Evolutionary conservation across 495 filamentous ascomycete genomes (phyloP), one percentile per base, ranked within the genome.

Genomic region (Penicillium soppii): DNA sequence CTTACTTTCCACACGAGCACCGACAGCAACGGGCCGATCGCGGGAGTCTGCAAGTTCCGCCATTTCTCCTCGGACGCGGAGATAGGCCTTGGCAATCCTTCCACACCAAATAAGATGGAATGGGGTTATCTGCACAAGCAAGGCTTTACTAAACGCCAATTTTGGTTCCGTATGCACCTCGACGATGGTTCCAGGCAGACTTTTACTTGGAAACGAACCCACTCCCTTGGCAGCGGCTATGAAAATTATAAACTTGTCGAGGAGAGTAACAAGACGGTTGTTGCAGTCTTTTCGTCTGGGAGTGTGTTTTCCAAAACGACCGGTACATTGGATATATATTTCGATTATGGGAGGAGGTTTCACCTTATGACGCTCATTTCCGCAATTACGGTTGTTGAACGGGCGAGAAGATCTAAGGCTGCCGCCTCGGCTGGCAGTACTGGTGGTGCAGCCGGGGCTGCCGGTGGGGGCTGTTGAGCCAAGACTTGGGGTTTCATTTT

Each of bases 201-300:
- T 5, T 72, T 70, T 30, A 43, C 65, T 13, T 74, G 71, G 71
- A 68, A 69, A 43, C 32, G 52, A 23, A 75, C 68, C 7, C 61
- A 61, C 22, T 43, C 50, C n/a, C 57, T 67, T 12, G 65, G 60
- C 4, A 43, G 47, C 6, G 58, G 53, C 16, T 26, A 20, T 7
- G 57, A 54, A 20, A 65, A 62, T 19, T 55, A 57, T 40, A 72
- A 74, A 40, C 47, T 72, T 10, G 58, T 68, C 16, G 56, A 71
- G 17, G 66, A 69, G 30, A 38, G 52, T 5, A 68, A 27, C 1
- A 53, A 52, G 12, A 39, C 51, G 12, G 37, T 70, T 9, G 43
- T 71, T 4, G 70, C 69, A 0, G 56, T 71, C 8, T 72, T 69
- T 22, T 62, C 47, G 5, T 48, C 58, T 2, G 60, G 57, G 43